These are phyloP conservation scores for Podaxis sp. DNA, from an alignment of 768 basidiomycete genomes.

Conservation along the genomic window DNA sequence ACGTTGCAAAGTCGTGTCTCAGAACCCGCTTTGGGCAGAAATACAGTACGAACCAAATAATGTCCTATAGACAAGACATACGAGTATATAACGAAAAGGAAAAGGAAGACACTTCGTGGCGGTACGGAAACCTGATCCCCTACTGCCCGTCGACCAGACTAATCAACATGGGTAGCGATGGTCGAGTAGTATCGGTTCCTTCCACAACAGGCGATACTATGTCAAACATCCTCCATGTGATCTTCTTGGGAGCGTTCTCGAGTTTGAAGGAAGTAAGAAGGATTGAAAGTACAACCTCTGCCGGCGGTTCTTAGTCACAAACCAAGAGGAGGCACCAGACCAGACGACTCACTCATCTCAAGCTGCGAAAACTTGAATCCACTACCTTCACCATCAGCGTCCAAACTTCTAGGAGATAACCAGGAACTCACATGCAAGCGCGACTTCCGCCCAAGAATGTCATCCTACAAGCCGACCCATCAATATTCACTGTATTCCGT, in stretches of 20 bases:
- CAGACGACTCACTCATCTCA: slow-evolving; percentile 21
- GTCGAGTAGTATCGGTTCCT: slow-evolving; percentile 1
- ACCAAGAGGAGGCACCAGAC: neutral
- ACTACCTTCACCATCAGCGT: slow-evolving; percentile 9
- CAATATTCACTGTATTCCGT: neutral
- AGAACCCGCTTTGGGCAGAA: too few species aligned
- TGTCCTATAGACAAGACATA: too few species aligned
- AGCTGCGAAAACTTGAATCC: slow-evolving; percentile 20
- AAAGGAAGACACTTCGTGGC: too few species aligned
- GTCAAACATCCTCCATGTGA: slow-evolving; percentile 15
- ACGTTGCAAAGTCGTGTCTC: too few species aligned
- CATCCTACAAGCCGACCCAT: slow-evolving; percentile 14
- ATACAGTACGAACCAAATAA: too few species aligned
- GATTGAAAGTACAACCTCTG: slow-evolving; percentile 15
- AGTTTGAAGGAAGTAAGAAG: slow-evolving; percentile 14
- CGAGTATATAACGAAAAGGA: too few species aligned
- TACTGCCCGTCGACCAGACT: neutral
- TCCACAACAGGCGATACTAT: slow-evolving; percentile 14
- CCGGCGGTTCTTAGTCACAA: neutral
- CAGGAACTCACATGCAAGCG: slow-evolving; percentile 14
- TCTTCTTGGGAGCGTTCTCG: slow-evolving; percentile 16
- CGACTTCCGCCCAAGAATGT: slow-evolving; percentile 19
- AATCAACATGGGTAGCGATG: slow-evolving; percentile 17
- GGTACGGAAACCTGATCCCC: neutral
- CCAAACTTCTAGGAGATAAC: too few species aligned